Evolutionary conservation across 192 early-diverging fungal genomes (phyloP), one percentile per base, ranked within the genome.

Genomic region (Haplosporangium gracile): DNA sequence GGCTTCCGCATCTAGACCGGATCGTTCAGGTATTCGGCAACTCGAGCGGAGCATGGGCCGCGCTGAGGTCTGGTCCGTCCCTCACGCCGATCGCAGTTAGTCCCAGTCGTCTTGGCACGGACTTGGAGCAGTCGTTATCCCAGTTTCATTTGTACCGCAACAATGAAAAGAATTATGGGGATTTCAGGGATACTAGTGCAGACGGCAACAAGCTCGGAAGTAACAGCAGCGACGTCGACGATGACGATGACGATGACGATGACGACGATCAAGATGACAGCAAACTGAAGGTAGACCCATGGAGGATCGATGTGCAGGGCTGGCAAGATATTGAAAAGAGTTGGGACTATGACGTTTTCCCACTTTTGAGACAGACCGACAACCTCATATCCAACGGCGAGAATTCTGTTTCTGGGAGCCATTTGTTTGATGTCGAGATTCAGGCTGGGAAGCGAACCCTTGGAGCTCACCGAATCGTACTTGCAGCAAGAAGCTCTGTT

Each of bases 21-120:
- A 82, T 92, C 42, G 78, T 89, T 6, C 75, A 82, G 34, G 94
- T 96, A 4, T 85, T 70, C 32, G 93, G 94, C 3, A 93, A 90
- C 75, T 83, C 91, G 42, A 90, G 89, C 32, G 95, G 95, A 16
- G 91, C 92, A 9, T 95, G 91, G 89, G 95, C 89, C 29, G 93
- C 93, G 2, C 18, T 96, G 6, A 87, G 95, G 26, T 84, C 89
- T 18, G 94, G 95, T 51, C 71, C 77, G 11, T 36, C 85, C 7
- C 89, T 93, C 22, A 79, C 73, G 2, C 78, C 83, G 20, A 78
- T 88, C 24, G 16, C 40, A 4, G 51, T 89, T 5, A 72, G 78
- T 1, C 60, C 75, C 8, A 79, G 72, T 32, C 74, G 81, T 34
- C 74, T 94, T 15, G 81, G 75, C 5, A 70, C 80, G 20, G 88